Evolutionary conservation across 2,329 filamentous ascomycete genomes (phyloP), one percentile per base, ranked within the genome.

Genomic region (Dactylellina parvicollis): DNA sequence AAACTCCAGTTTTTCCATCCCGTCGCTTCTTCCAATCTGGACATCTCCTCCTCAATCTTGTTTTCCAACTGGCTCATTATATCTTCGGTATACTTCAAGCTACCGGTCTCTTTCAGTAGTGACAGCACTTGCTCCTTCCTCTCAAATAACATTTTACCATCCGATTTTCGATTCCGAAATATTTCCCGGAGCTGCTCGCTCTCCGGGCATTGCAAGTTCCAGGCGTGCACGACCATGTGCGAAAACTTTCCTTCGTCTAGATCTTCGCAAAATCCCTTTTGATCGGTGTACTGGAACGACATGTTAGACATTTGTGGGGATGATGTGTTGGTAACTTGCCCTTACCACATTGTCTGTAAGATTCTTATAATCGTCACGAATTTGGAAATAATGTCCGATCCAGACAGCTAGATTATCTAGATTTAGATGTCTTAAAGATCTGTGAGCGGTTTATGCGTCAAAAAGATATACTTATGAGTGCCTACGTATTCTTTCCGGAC

Each of bases 291-390:
- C 55, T 59, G 14, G 2, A 22, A 38, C 24, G 2, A 10, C 36
- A 26, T 26, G n/a, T n/a, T 56, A 34, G 24, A 4, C 42, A 3
- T 4, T 46, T 34, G 30, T 7, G 30, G 7, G 5, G 30, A 34
- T 34, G 8, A n/a, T n/a, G 4, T 14, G 34, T 38, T 38, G 16
- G 12, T 38, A 7, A 14, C 12, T 9, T 38, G 3, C 12, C 34
- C 26, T 30, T 47, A 59, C 55, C 26, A 8, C 34, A 10, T 14
- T 47, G n/a, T 34, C 26, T 4, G 66, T 69, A 4, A 80, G 46
- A 40, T 80, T 79, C 47, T 73, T 74, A 44, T 78, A 78, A 42
- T 80, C 79, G 61, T 80, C 79, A 4, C 76, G 67, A 12, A 79
- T 77, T 54, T 79, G 78, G 50, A 77, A 79, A 38, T 78, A 78